These are phyloP conservation scores for Endoconidiophora laricicola DNA, from an alignment of 2,329 filamentous ascomycete species.

Conservation along the genomic window DNA sequence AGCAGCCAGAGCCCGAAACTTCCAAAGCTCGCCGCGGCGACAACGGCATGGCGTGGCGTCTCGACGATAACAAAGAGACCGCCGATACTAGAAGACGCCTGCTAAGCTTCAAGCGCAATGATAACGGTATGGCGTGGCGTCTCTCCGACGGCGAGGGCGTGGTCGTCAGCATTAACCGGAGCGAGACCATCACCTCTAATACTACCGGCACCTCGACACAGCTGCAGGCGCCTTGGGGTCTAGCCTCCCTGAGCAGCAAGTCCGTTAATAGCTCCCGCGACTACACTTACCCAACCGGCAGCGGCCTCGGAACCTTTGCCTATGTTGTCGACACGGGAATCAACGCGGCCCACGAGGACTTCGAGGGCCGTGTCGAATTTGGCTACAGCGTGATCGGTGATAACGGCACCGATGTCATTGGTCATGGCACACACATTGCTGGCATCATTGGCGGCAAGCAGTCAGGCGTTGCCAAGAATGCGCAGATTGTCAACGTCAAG, in stretches of 20 bases:
- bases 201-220: constrained; percentile 43
- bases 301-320: constrained; percentile 16
- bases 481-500: constrained; percentile 29
- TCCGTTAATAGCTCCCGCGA: constrained; percentile 12
- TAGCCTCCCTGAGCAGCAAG: constrained; percentile 21
- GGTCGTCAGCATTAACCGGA: background rate
- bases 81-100: background rate
- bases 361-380: constrained; percentile 15
- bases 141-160: constrained; percentile 6
- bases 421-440: constrained; percentile 28
- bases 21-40: background rate
- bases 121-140: constrained; percentile 5
- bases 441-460: constrained; percentile 14
- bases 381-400: constrained; percentile 17
- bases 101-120: background rate
- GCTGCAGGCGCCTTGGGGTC: constrained; percentile 19
- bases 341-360: constrained; percentile 15
- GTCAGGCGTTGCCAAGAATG: constrained; percentile 25
- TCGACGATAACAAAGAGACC: background rate
- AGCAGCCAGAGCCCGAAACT: background rate
- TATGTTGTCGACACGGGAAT: constrained; percentile 19
- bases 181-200: constrained; percentile 1
- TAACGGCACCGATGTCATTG: constrained; percentile 19
- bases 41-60: background rate
- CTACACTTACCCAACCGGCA: constrained; percentile 15